Evolutionary conservation across 177 flowering plant genomes (phyloP), one percentile per base, ranked within the genome.

Genomic region (Tripterygium wilfordii): DNA sequence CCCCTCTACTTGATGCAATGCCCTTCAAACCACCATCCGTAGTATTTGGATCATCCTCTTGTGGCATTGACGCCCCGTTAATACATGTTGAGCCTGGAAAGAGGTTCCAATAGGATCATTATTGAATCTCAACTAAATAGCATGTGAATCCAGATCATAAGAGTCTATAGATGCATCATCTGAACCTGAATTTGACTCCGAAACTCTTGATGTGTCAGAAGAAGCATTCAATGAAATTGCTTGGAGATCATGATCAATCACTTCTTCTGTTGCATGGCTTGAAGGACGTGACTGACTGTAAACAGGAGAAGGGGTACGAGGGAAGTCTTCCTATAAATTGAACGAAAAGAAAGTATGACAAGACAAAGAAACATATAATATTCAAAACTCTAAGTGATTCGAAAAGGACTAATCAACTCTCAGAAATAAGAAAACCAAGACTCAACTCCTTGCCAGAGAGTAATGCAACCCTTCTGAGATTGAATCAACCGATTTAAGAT

Each of bases 271-370:
- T 26, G 45, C 30, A 54, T 22, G 53, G 49, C 55, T 56, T 22
- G 56, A 48, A 6, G 66, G 27, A 22, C 47, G 63, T 25, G 70
- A 42, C 35, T 61, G 67, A 54, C 32, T 71, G 42, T 53, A 65
- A 12, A 72, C 77, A 41, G 73, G 73, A 49, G 74, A 72, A n/a
- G 77, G 77, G 2, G 66, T 65, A 10, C 68, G 70, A 20, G 73
- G 71, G 33, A 68, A 59, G 45, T 63, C 74, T 47, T 65, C 67
- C 76, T 71, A 35, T 53, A 47, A 10, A 67, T 25, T 23, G 16
- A 36, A 15, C 26, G 32, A 27, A 29, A 39, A 22, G 48, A 35
- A 12, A 36, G 48, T 31, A 22, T 46, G 1, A 42, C 38, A 17
- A 12, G 3, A 16, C 26, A 23, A n/a, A 14, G 14, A 1, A 46